Evolutionary conservation across 768 basidiomycete genomes (phyloP), one percentile per base, ranked within the genome.

Genomic region (Dioszegia crocea): DNA sequence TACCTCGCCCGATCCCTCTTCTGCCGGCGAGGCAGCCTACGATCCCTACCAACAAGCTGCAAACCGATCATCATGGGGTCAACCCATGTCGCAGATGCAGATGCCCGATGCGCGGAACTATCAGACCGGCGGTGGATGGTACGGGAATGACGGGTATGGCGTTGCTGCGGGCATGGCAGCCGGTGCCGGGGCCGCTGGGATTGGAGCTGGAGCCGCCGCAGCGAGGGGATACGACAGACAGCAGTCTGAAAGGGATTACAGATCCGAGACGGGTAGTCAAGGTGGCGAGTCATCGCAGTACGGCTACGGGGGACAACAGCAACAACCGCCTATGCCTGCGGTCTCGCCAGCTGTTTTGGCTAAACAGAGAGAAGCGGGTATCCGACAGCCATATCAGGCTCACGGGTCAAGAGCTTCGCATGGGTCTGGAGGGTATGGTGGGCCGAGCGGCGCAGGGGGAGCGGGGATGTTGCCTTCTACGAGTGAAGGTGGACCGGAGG

Each of bases 21-120:
- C 52, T 31, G 49, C 41, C 5, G 49, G 29, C 9, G 36, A 24
- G 19, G 54, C 24, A 36, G 46, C 24, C 11, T 49, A 38, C n/a
- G 51, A 53, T n/a, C 51, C 51, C 5, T 53, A 53, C 36, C 54
- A 56, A 19, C 54, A 56, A 56, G 40, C 54, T 27, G 40, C 54
- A 12, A 56, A 44, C 16, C 40, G 41, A 11, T 56, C 54, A 19
- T 56, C 54, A 2, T 73, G 68, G 57, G 68, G 67, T 29, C 66
- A 73, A 41, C 24, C 55, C 0, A 60, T 62, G 26, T 60, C 64
- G 10, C 58, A 64, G 19, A 66, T 71, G 70, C 68, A 63, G 27
- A 70, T 73, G 68, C 69, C 72, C 17, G 72, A 70, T 51, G 65
- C 69, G 12, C 21, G 62, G 21, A 41, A 71, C 39, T 68, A 68